Conservation (phyloP, 495 filamentous ascomycete species). For the Penicillium macrosclerotiorum region DNA sequence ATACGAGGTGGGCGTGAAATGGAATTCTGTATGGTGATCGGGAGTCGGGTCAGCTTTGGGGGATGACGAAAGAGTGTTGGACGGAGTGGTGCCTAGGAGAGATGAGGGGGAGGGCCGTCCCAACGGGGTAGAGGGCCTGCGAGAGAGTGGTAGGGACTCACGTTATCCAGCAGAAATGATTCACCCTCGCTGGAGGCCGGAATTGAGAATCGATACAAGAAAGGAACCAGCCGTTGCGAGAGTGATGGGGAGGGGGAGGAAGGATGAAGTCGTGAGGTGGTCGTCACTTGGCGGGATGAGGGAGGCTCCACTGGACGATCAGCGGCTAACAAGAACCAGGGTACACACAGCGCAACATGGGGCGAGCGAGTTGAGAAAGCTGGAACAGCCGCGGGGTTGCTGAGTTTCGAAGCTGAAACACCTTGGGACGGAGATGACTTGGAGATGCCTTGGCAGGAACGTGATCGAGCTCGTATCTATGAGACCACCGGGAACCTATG, state of each 20-base stretch:
- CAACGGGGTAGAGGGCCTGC: constrained; percentile 8
- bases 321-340: constrained; percentile 37
- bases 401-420: no score
- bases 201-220: constrained; percentile 14
- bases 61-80: constrained; percentile 18
- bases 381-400: background rate
- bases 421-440: background rate
- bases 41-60: constrained; percentile 20
- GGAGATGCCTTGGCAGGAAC: constrained; percentile 1
- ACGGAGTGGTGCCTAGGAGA: constrained; percentile 28
- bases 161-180: constrained; percentile 8
- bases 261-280: constrained; percentile 32
- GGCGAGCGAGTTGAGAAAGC: background rate
- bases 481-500: no score
- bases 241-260: constrained; percentile 15
- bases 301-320: constrained; percentile 44
- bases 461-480: no score
- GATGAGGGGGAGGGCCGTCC: constrained; percentile 21
- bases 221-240: constrained; percentile 9
- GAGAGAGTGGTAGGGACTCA: constrained; percentile 21
- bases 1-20: constrained; percentile 1
- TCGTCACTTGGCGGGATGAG: constrained; percentile 39
- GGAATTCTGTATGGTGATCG: constrained; percentile 5
- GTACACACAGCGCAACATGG: constrained; percentile 13
- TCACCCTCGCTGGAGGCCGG: constrained; percentile 6